phyloP scores from a whole-genome alignment of 495 filamentous ascomycete species.

The Xylaria acuta region DNA sequence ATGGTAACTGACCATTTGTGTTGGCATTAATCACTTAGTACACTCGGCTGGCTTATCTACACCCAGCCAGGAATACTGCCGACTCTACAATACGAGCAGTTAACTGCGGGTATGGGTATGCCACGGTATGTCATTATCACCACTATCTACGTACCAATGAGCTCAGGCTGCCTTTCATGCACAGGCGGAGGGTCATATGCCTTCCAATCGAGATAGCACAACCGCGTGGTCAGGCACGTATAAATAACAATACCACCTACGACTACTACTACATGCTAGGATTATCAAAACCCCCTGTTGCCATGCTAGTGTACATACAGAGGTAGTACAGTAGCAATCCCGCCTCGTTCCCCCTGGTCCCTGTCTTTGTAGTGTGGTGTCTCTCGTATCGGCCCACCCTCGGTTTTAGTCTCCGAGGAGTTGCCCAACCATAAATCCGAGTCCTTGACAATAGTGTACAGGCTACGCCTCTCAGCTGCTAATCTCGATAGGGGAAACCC shows the following conservation, averaged over 20 bases:
- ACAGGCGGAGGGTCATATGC: constrained; percentile 8
- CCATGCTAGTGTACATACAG: constrained; percentile 18
- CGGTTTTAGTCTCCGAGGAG: constrained; percentile 18
- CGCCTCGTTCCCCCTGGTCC: constrained; percentile 12
- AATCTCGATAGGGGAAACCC: not conserved
- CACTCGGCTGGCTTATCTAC: constrained; percentile 3
- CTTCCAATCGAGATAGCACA: not conserved
- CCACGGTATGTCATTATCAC: not conserved
- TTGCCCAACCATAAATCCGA: constrained; percentile 9
- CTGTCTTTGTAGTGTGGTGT: not conserved
- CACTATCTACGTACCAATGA: not conserved
- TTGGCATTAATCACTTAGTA: not conserved
- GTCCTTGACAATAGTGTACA: not conserved
- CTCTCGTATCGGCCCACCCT: constrained; percentile 23
- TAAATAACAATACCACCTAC: constrained; percentile 1
- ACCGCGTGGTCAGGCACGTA: not conserved
- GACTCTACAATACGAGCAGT: not conserved
- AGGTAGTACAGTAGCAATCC: too few species aligned
- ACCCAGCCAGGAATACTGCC: not conserved
- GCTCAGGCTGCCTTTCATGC: not conserved
- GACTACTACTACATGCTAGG: not conserved
- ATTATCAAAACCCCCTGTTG: constrained; percentile 8
- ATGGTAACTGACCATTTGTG: not conserved
- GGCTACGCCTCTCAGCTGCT: constrained; percentile 5
- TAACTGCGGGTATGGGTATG: not conserved